Percentiles rank a stretch among this genome's conserved stretches.
These are phyloP conservation scores for Priceomyces melissophilus DNA, from an alignment of 805 yeast species.

Conservation along the genomic window DNA sequence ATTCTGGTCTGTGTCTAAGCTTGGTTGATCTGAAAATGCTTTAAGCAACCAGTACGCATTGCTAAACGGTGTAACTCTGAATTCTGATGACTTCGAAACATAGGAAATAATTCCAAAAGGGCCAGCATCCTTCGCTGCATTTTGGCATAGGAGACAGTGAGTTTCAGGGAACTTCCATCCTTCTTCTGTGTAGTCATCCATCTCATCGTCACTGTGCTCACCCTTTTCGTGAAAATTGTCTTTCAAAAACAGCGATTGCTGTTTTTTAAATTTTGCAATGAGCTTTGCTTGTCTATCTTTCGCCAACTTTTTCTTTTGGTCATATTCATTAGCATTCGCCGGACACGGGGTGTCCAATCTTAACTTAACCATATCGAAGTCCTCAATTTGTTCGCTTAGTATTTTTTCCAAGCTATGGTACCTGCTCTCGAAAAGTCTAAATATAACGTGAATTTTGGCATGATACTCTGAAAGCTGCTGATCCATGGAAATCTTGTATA, in stretches of 20 bases:
- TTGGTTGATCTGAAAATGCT: constrained; percentile 50
- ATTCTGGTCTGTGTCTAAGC: constrained; percentile 35
- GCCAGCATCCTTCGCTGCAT: constrained; percentile 61
- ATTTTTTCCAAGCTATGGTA: constrained; percentile 18
- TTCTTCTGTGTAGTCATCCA: constrained; percentile 28
- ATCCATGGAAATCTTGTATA: constrained; percentile 34
- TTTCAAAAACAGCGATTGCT: constrained; percentile 72
- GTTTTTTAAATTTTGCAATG: constrained; percentile 74
- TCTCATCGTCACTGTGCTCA: constrained; percentile 40
- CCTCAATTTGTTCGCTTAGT: constrained; percentile 16
- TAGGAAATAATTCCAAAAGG: constrained; percentile 74
- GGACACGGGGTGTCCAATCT: constrained; percentile 12
- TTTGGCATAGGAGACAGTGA: constrained; percentile 79
- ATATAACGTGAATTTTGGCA: constrained; percentile 56
- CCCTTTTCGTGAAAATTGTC: constrained; percentile 33
- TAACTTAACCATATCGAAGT: constrained; percentile 23
- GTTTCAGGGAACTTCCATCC: constrained; percentile 71
- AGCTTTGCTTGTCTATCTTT: constrained; percentile 66
- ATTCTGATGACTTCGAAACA: constrained; percentile 55
- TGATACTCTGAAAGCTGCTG: constrained; percentile 44
- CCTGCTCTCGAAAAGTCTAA: constrained; percentile 27
- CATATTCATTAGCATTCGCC: constrained; percentile 37
- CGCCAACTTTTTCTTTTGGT: constrained; percentile 64
- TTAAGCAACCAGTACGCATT: constrained; percentile 63
- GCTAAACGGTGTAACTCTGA: constrained; percentile 61